Conservation (phyloP, 1,139 yeast genomes). For the Geotrichum europaeum region DNA sequence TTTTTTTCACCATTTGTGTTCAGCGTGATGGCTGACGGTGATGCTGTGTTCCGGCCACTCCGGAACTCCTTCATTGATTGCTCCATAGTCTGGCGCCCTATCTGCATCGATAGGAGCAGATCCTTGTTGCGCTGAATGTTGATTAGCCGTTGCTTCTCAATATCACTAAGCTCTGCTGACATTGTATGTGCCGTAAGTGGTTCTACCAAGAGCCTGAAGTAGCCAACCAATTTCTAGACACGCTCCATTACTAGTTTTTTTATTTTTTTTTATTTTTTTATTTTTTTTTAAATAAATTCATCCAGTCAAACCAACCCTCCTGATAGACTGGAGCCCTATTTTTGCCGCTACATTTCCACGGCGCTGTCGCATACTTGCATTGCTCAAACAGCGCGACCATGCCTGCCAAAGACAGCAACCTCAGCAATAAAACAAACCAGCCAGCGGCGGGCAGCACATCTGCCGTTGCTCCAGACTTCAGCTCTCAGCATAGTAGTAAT, state of each 20-base stretch:
- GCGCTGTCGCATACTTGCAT: neutral
- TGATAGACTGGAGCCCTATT: neutral
- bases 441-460: neutral
- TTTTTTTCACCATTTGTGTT: neutral
- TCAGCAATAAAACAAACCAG: neutral
- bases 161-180: conserved; percentile 18
- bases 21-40: neutral
- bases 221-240: neutral
- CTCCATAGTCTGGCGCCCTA: conserved; percentile 4
- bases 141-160: conserved; percentile 24
- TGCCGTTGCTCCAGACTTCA: neutral
- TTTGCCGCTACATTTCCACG: neutral
- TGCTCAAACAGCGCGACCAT: neutral
- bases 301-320: neutral
- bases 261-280: too few relatives aligned
- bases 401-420: neutral
- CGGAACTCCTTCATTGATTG: neutral
- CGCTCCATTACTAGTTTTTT: neutral
- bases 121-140: conserved; percentile 26
- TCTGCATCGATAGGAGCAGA: neutral
- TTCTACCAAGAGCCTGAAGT: neutral
- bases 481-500: conserved; percentile 1
- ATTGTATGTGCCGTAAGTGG: neutral
- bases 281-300: too few relatives aligned
- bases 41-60: neutral